These are phyloP conservation scores for Priceomyces carsonii DNA, from an alignment of 805 yeast genomes.

Conservation along the genomic window DNA sequence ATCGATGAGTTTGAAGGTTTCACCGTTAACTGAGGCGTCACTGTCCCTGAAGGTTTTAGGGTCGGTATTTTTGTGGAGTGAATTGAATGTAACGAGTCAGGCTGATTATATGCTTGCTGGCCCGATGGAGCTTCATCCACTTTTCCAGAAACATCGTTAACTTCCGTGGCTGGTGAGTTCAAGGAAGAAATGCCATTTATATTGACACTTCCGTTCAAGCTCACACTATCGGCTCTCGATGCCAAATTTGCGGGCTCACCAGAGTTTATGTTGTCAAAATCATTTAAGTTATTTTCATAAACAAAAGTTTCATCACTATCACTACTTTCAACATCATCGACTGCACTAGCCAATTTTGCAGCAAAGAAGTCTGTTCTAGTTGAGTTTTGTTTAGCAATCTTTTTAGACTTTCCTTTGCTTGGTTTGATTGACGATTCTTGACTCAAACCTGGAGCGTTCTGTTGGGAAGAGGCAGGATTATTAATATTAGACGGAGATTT, in stretches of 20 bases:
- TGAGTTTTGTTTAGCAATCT: slow-evolving; percentile 49
- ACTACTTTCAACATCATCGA: slow-evolving; percentile 81
- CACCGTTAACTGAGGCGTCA: slow-evolving; percentile 3
- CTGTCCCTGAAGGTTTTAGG: background rate
- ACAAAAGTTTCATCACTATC: slow-evolving; percentile 96
- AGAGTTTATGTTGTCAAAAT: slow-evolving; percentile 16
- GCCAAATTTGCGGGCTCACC: slow-evolving; percentile 9
- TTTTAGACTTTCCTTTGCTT: slow-evolving; percentile 24
- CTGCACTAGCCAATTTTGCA: slow-evolving; percentile 91
- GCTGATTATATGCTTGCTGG: slow-evolving; percentile 1
- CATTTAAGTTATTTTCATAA: slow-evolving; percentile 60
- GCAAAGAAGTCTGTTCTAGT: slow-evolving; percentile 93
- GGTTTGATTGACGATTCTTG: slow-evolving; percentile 4
- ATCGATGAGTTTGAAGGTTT: slow-evolving; percentile 13
- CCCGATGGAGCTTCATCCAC: background rate
- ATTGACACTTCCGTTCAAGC: slow-evolving; percentile 8
- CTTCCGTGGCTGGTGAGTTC: slow-evolving; percentile 7
- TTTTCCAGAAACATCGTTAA: slow-evolving; percentile 1
- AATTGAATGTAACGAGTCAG: slow-evolving; percentile 24
- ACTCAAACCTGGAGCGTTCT: slow-evolving; percentile 2
- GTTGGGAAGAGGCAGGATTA: background rate
- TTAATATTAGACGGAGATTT: slow-evolving; percentile 2
- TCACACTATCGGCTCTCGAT: slow-evolving; percentile 10
- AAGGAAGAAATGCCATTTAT: slow-evolving; percentile 2
- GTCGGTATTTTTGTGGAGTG: slow-evolving; percentile 14